Evolutionary conservation across 1,284 basidiomycete genomes (phyloP).

Genomic region (Somion occarium): DNA sequence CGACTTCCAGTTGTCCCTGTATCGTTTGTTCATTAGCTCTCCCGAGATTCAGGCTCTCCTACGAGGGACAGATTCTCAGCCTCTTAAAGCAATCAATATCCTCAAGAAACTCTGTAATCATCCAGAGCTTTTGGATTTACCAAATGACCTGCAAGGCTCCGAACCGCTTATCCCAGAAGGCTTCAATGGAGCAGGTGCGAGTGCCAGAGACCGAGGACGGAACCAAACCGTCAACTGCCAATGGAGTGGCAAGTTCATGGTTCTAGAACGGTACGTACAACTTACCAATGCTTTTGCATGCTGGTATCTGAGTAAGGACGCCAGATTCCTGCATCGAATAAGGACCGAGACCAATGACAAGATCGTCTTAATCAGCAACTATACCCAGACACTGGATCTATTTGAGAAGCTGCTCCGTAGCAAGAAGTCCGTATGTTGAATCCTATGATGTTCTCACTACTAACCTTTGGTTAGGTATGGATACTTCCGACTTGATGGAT

Average conservation of each 20-base stretch:
- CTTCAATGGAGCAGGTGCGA: conserved; percentile 56
- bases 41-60: conserved; percentile 92
- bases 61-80: conserved; percentile 89
- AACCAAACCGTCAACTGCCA: conserved; percentile 66
- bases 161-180: conserved; percentile 83
- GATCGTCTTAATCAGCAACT: conserved; percentile 98
- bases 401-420: conserved; percentile 84
- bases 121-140: conserved; percentile 88
- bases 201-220: conserved; percentile 32
- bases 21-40: conserved; percentile 91
- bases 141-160: conserved; percentile 83
- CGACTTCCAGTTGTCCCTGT: conserved; percentile 84
- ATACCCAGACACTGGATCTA: conserved; percentile 94
- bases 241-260: conserved; percentile 91
- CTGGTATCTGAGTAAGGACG: neutral
- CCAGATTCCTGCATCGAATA: conserved; percentile 83
- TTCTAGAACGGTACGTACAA: conserved; percentile 78
- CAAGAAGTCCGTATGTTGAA: conserved; percentile 74
- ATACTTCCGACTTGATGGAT: conserved; percentile 90
- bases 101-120: conserved; percentile 98
- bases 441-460: neutral
- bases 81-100: conserved; percentile 95
- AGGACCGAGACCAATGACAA: conserved; percentile 87
- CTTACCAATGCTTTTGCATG: neutral
- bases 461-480: conserved; percentile 62